Base-by-base conservation (phyloP, 371 early-diverging fungal species). In the Sporodiniella umbellata region DNA sequence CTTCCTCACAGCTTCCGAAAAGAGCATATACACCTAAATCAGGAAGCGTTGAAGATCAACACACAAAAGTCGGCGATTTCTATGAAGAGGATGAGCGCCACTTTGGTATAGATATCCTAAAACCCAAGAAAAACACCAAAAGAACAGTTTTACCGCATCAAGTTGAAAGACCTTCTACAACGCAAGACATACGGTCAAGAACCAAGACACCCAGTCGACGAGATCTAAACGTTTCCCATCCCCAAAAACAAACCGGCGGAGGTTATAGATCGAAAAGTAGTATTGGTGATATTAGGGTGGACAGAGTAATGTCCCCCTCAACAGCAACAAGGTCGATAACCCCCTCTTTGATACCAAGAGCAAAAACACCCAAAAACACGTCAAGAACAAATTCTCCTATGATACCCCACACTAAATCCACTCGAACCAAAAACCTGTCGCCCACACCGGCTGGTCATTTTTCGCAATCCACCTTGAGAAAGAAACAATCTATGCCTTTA, bases 271-370 rank as follows among this genome's bases (percentile, higher is more conserved):
- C 66, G 15, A 64, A 62, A 26, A 68, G 62, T 48, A 75, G 69
- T 50, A 45, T 71, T 28, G 71, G 65, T 10, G 55, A 53, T 45
- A 48, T 55, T 21, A 48, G 24, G 22, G 35, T 39, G 1, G 21
- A 49, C 3, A 39, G 55, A 31, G 39, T 39, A 4, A 28, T 46
- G 45, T 53, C 56, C 11, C 56, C 60, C 12, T 48, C 65, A 18
- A 33, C 48, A 10, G 24, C 33, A 10, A 47, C 45, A 19, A 50
- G 70, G 12, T 53, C 70, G 6, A 57, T 50, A 15, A 72, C 76
- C 12, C 76, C 76, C 11, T 72, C 72, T 0, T 33, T 72, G 35
- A 76, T 76, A 46, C 76, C 76, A 17, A 45, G 76, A 15, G 68
- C 76, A 8, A 76, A 70, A 38, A 72, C 76, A 14, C 72, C 76